Base-by-base conservation (phyloP, 2,329 filamentous ascomycete species). In the Colletotrichum sp. region DNA sequence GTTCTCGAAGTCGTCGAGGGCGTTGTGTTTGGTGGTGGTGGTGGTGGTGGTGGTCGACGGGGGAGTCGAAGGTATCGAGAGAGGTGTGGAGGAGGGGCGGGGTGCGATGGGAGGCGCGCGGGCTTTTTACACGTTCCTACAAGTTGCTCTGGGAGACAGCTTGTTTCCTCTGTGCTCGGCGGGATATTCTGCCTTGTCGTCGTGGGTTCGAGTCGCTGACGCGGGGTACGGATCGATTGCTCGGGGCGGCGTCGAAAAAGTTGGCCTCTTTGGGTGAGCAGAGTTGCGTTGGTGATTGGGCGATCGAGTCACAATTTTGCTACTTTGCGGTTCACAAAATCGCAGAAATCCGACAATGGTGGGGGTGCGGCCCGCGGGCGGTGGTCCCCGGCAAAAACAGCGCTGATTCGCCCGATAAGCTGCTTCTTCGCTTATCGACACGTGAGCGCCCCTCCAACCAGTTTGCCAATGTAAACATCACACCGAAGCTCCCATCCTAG, bases 261-360 rank as follows among this genome's bases (percentile, higher is more conserved):
- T 24, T 57, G 55, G 73, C 55, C 30, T 32, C 70, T 60, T 26
- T 28, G n/a, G 64, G 64, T 73, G 74, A 74, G 65, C 70, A 64
- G 64, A 15, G 70, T 73, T 75, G 36, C 76, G 66, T 71, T 79
- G 77, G 75, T 79, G 82, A 81, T 72, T 78, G 73, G 72, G 70
- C 72, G 63, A 71, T 74, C 80, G 84, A 85, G 84, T 85, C 84
- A 85, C 80, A 86, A 86, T 86, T 86, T 86, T 86, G 84, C 85
- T 81, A 86, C 84, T 85, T 86, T 84, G 79, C 79, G 78, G 77
- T 80, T 78, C 80, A 79, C 80, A 76, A 76, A 76, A 52, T 75
- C 71, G 75, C 75, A 76, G 75, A 76, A 76, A 76, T 69, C 69
- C 74, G 74, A 80, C 80, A 81, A 84, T 84, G 83, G 84, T 85